Base-by-base conservation (phyloP, 768 basidiomycete species). In the Boletus patriciae region DNA sequence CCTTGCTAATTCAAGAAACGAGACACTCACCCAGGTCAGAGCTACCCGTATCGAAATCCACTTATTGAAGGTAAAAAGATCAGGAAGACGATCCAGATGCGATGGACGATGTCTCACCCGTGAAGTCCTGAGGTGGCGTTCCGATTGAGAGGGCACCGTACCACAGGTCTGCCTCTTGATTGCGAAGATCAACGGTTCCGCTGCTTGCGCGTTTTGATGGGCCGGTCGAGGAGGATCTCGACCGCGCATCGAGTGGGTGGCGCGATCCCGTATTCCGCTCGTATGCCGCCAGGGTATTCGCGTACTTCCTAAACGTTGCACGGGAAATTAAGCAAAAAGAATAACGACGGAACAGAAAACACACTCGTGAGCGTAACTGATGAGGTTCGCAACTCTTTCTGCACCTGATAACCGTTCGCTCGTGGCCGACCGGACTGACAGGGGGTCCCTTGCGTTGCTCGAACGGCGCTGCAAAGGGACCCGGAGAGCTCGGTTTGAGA, bases 11-110 rank as follows among this genome's bases (percentile, higher is more conserved):
- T 27, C 16, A 37, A 15, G n/a, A 27, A n/a, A 15, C 27, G 25
- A 9, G 37, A 25, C 6, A 51, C 68, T 50, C 50, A 62, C 66
- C 56, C 13, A 79, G 63, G 62, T 83, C 82, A 57, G 77, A 73
- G 44, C 79, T 80, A 42, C 81, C 78, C 11, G 80, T 81, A 61
- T 81, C 80, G 54, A 79, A 78, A 58, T 78, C 77, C 59, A 79
- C 79, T 79, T 31, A 13, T 29, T 27, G 19, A 43, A 34, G 10
- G 25, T 11, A 16, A 50, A 29, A 7, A 16, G 1, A 44, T 58
- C 23, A 50, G 41, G 1, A 33, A 27, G 29, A 27, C 3, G 27
- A 38, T 16, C 29, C 23, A 42, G 10, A 41, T 27, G 3, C 0
- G 38, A 25, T 10, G 37, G 7, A 8, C 7, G 9, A 27, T 4